Evolutionary conservation across 2,329 filamentous ascomycete genomes (phyloP).

Genomic region (Ophiostoma perfectum): DNA sequence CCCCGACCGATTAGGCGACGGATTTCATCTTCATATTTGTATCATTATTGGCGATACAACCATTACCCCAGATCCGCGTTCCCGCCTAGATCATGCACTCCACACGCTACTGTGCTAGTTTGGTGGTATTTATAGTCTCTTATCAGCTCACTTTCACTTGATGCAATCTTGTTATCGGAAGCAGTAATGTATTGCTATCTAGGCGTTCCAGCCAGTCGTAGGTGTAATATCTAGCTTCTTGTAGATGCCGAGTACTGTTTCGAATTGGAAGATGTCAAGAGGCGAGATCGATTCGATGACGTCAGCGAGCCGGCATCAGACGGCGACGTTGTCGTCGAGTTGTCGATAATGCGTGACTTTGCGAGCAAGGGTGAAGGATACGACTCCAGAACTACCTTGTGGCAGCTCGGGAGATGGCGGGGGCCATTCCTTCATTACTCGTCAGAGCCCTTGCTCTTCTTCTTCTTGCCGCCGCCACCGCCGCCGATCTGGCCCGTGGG

Average conservation of each 20-base stretch:
- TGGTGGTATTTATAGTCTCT: not conserved
- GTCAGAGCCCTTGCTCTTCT: conserved; percentile 49
- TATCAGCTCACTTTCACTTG: not conserved
- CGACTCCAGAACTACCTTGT: not conserved
- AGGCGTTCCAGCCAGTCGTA: not conserved
- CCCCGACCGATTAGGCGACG: too few species aligned
- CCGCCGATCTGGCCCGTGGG: conserved; percentile 30
- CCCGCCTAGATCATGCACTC: not conserved
- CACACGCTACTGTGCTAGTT: conserved; percentile 2
- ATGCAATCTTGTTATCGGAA: not conserved
- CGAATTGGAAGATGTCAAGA: not conserved
- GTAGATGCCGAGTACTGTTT: not conserved
- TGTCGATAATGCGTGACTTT: too few species aligned
- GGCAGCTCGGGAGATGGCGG: not conserved
- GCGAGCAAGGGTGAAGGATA: not conserved
- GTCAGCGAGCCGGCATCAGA: not conserved
- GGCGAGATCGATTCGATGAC: not conserved
- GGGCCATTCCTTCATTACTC: conserved; percentile 33
- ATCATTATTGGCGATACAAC: not conserved
- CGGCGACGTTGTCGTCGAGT: not conserved
- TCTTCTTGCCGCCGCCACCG: conserved; percentile 43
- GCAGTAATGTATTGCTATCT: not conserved
- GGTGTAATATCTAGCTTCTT: not conserved
- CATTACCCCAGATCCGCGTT: conserved; percentile 2
- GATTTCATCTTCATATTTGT: too few species aligned